Base-by-base conservation (phyloP, 2,329 filamentous ascomycete genomes). In the Sporothrix pallida region DNA sequence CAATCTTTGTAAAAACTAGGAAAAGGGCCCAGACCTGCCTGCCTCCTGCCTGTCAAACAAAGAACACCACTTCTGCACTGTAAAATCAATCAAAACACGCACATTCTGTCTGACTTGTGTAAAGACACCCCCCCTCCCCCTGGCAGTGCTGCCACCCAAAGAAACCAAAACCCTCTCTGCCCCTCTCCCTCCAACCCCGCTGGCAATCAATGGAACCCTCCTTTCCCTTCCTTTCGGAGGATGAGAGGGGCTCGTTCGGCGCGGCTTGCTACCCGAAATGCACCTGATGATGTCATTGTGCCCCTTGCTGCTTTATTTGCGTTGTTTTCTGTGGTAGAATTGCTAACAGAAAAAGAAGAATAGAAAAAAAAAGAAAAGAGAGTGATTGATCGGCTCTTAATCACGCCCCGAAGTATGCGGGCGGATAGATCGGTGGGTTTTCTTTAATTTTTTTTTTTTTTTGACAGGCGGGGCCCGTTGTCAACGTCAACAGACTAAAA, bases 251-350 rank as follows among this genome's bases (percentile, higher is more conserved):
- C 26, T 31, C 17, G 26, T 62, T 62, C 7, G 37, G 62, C 62
- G 42, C 62, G 62, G 62, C 62, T 65, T 65, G 60, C 62, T 65
- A 48, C 62, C 42, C 37, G n/a, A 65, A 7, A 48, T 44, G 42
- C n/a, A 10, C 20, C 37, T 46, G 62, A 48, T 65, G 62, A 65
- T 46, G 62, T 65, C 62, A 65, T 65, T 13, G 31, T 7, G 15
- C 26, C 26, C 23, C 23, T 26, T 26, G 23, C 23, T 26, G 23
- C 23, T 26, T 26, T 26, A 26, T 26, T 26, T 26, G 23, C 23
- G 23, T 26, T 26, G 23, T 26, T 26, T 26, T 26, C 23, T 26
- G 23, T 26, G 23, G 23, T 26, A 26, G 23, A 26, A 26, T 26
- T 26, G 23, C 23, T 26, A 26, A 26, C 23, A 26, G 23, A 26